A percentile compares a stretch with the other conserved stretches of the same genome.
Conservation (phyloP, 352 stramenopile species). For the Phytophthora tentaculata region DNA sequence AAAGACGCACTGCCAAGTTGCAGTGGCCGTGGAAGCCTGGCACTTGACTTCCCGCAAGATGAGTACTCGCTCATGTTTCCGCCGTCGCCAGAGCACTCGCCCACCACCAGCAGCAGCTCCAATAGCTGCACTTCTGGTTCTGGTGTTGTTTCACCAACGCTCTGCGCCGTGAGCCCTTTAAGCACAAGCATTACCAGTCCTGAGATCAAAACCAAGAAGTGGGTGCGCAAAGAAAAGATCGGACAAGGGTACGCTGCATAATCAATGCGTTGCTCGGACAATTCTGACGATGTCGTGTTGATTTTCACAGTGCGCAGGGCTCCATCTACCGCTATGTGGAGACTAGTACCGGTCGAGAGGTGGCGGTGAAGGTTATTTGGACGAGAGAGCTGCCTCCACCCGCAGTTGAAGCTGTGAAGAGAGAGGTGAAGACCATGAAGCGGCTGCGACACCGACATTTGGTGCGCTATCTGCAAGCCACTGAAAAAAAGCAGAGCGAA, state of each 20-base stretch:
- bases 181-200: constrained; percentile 7
- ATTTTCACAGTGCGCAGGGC: constrained; percentile 53
- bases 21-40: constrained; percentile 4
- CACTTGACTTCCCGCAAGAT: constrained; percentile 25
- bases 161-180: constrained; percentile 25
- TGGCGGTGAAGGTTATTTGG: constrained; percentile 76
- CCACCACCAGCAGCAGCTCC: constrained; percentile 27
- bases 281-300: constrained; percentile 5
- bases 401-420: constrained; percentile 66
- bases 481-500: constrained; percentile 60
- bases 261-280: not conserved
- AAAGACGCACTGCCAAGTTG: constrained; percentile 21
- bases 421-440: constrained; percentile 77
- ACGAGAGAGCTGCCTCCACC: constrained; percentile 54
- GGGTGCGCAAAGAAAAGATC: constrained; percentile 81
- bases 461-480: constrained; percentile 71
- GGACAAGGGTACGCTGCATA: constrained; percentile 60
- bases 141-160: constrained; percentile 24
- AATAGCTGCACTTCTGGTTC: constrained; percentile 36
- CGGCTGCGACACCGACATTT: constrained; percentile 58
- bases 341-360: constrained; percentile 48
- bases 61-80: constrained; percentile 38
- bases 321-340: constrained; percentile 80
- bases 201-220: constrained; percentile 40
- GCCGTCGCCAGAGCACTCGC: constrained; percentile 38